These are phyloP conservation scores for Dicorynia guianensis DNA, from an alignment of 306 rosid genomes.

Conservation along the genomic window DNA sequence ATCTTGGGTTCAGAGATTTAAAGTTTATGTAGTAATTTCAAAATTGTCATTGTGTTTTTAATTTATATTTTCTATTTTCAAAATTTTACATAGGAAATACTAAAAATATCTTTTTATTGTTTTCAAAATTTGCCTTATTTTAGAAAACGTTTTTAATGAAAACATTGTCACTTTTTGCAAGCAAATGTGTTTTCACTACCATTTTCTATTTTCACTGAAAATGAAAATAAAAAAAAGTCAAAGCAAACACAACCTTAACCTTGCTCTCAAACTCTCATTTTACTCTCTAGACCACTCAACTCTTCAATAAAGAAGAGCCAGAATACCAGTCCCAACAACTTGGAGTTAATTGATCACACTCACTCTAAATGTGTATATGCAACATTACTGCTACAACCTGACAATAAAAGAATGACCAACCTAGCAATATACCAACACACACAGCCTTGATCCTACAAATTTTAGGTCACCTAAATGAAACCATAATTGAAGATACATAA, in stretches of 20 bases:
- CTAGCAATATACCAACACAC: constrained; percentile 5
- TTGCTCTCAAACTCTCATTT: neutral
- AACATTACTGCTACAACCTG: constrained; percentile 2
- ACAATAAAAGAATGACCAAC: neutral
- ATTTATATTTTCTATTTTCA: no score
- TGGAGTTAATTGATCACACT: neutral
- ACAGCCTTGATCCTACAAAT: neutral
- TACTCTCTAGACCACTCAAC: neutral
- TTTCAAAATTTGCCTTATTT: no score
- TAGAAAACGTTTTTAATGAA: no score
- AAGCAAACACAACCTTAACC: constrained; percentile 13
- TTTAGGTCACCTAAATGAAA: constrained; percentile 9
- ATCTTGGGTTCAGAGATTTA: no score
- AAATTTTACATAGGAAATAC: no score
- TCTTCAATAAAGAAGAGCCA: neutral
- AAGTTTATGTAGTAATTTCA: no score
- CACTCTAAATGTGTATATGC: neutral
- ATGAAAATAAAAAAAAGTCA: no score
- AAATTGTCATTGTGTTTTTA: no score
- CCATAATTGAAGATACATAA: constrained; percentile 2
- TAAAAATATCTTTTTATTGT: no score
- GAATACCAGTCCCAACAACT: neutral
- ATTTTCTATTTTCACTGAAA: no score
- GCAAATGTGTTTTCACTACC: no score
- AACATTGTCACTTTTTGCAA: no score